A percentile compares a stretch with the other conserved stretches of the same genome.
phyloP scores from a whole-genome alignment of 2,329 filamentous ascomycete genomes.

The Zelopaecilomyces penicillatus region DNA sequence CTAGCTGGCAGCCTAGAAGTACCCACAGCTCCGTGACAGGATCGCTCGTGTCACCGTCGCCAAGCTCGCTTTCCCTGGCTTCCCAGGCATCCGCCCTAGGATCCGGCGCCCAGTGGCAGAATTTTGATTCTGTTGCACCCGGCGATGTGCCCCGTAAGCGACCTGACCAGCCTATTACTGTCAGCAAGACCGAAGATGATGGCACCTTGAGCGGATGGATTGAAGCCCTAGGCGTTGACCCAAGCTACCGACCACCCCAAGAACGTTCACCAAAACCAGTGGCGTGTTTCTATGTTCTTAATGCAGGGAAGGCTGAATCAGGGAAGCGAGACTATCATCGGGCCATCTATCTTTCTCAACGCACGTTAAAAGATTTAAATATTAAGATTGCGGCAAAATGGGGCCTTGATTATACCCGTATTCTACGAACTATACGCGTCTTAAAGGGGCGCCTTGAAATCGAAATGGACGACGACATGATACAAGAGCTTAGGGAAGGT shows the following conservation, averaged over 20 bases:
- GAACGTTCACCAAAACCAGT: constrained; percentile 64
- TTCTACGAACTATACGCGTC: constrained; percentile 64
- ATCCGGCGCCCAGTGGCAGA: constrained; percentile 45
- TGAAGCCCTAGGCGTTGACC: constrained; percentile 84
- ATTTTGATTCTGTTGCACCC: constrained; percentile 44
- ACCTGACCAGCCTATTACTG: constrained; percentile 45
- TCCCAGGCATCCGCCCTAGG: constrained; percentile 43
- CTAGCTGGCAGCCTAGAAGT: constrained; percentile 45
- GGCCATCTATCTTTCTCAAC: constrained; percentile 75
- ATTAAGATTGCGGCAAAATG: constrained; percentile 69
- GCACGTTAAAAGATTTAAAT: constrained; percentile 67
- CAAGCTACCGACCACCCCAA: constrained; percentile 68
- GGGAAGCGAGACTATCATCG: constrained; percentile 61
- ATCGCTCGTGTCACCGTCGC: constrained; percentile 58
- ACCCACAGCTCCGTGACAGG: constrained; percentile 49
- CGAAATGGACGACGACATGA: constrained; percentile 82
- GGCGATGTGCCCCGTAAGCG: constrained; percentile 39
- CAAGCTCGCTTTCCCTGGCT: constrained; percentile 55
- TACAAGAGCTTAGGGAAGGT: constrained; percentile 75
- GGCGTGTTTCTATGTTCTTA: constrained; percentile 80
- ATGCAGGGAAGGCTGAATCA: constrained; percentile 39
- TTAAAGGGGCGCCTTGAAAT: constrained; percentile 70
- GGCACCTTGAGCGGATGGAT: constrained; percentile 74
- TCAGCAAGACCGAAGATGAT: constrained; percentile 48
- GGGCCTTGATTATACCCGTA: constrained; percentile 62